A percentile compares a stretch with the other conserved stretches of the same genome.
Conservation (phyloP, 129 eudicot genomes). For the Tanacetum coccineum region DNA sequence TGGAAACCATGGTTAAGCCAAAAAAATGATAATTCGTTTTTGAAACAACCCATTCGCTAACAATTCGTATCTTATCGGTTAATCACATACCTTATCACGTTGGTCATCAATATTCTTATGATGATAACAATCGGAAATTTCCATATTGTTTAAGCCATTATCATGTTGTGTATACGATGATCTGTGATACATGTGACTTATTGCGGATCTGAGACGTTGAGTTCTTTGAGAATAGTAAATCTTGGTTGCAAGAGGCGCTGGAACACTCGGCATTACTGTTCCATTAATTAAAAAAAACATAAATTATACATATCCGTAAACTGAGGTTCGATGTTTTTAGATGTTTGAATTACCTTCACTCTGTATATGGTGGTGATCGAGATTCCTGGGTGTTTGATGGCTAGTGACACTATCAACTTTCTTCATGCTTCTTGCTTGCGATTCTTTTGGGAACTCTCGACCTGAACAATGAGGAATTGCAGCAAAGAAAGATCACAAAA, state of each 20-base stretch:
- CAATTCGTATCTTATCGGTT: neutral
- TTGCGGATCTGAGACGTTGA: constrained; percentile 61
- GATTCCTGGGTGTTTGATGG: constrained; percentile 27
- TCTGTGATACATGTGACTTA: constrained; percentile 50
- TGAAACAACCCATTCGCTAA: neutral
- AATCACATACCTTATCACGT: constrained; percentile 36
- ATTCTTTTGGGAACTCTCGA: constrained; percentile 22
- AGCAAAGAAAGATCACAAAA: no score
- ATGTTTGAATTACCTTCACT: constrained; percentile 32
- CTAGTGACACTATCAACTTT: constrained; percentile 21
- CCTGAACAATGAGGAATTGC: constrained; percentile 29
- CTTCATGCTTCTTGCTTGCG: constrained; percentile 31
- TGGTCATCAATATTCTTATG: constrained; percentile 29
- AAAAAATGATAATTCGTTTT: neutral
- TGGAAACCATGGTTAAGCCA: no score
- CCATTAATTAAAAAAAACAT: constrained; percentile 5
- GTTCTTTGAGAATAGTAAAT: constrained; percentile 66
- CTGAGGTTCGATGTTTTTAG: neutral
- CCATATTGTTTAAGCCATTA: constrained; percentile 23
- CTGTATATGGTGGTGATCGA: constrained; percentile 9
- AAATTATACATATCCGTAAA: neutral
- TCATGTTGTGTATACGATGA: constrained; percentile 36
- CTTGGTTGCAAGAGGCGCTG: constrained; percentile 81
- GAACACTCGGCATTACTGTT: constrained; percentile 38
- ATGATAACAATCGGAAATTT: constrained; percentile 27